Conservation (phyloP, 192 early-diverging fungal species). For the Martensiomyces pterosporus region DNA sequence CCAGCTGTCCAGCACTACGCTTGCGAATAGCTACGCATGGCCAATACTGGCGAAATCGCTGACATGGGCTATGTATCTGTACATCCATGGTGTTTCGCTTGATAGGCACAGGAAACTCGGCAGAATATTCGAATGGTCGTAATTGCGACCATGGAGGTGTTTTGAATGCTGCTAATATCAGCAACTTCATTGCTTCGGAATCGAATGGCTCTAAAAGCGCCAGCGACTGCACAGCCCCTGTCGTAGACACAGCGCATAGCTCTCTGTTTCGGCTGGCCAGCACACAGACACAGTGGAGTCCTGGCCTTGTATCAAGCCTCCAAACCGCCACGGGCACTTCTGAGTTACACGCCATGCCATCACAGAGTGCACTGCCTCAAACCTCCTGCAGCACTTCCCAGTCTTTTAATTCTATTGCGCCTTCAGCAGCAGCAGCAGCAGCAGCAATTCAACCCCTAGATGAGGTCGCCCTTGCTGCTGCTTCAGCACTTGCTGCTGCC, state of each 20-base stretch:
- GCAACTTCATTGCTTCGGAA: too few species aligned
- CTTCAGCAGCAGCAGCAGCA: slow-evolving; percentile 1
- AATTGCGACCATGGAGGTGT: too few species aligned
- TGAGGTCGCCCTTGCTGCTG: slow-evolving; percentile 12
- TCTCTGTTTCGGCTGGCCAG: slow-evolving; percentile 19
- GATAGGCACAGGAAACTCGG: too few species aligned
- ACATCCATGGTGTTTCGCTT: too few species aligned
- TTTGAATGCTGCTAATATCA: too few species aligned
- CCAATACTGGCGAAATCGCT: too few species aligned
- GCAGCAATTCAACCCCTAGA: slow-evolving; percentile 15
- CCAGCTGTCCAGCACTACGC: too few species aligned
- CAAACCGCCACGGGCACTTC: slow-evolving; percentile 43
- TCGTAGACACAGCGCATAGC: slow-evolving; percentile 8
- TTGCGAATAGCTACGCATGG: too few species aligned
- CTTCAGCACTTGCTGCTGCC: slow-evolving; percentile 30
- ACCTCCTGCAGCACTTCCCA: neutral
- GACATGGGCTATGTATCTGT: too few species aligned
- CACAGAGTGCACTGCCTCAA: slow-evolving; percentile 20
- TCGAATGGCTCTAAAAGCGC: too few species aligned
- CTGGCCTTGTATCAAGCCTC: slow-evolving; percentile 45
- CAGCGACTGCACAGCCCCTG: neutral
- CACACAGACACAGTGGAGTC: slow-evolving; percentile 21
- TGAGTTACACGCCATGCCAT: slow-evolving; percentile 42
- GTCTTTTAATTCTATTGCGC: neutral
- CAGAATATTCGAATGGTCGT: too few species aligned